Base-by-base conservation (phyloP, 225 moss, liverwort and hornwort species). In the Asterella californica region DNA sequence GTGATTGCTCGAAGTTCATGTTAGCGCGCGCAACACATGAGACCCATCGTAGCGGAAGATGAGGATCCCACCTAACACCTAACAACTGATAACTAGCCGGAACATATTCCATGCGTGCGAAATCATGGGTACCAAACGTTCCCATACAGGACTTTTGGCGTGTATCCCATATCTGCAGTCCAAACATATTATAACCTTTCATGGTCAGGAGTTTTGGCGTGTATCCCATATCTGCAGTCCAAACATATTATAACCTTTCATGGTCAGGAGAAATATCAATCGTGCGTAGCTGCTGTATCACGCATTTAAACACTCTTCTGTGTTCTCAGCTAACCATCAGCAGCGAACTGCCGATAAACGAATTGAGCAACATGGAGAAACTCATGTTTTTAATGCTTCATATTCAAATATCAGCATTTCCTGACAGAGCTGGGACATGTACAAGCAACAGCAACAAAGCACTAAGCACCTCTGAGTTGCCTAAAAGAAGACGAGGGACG, bases 41-140 rank as follows among this genome's bases (percentile, higher is more conserved):
- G 38, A 70, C n/a, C 1, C 38, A 25, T 5, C 24, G 70, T 45
- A 17, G 70, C 42, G 37, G 15, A 72, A 50, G 72, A 72, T 5
- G 54, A 74, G 66, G 82, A 38, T 14, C 48, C 10, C 69, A 90
- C 90, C 90, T 94, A 18, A 87, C 91, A 74, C 81, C 89, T 17
- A 99, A 79, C 33, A 99, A 80, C 82, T 93, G 95, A 77, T 90
- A 83, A 78, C 86, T 92, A 24, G 86, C 85, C 2, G 92, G 89
- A 4, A 99, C 85, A 83, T 89, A 95, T 77, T 99, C 95, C 97
- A 99, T 99, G 83, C 95, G 95, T 50, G 95, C 86, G 11, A 99
- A 83, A 57, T 90, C 82, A 82, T 99, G 97, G 4, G 87, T 88
- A 18, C 76, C 79, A 67, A 95, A 92, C 76, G 81, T 93, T 76